Base-by-base conservation (phyloP, 176 grass and related monocot genomes). In the Avena insularis region DNA sequence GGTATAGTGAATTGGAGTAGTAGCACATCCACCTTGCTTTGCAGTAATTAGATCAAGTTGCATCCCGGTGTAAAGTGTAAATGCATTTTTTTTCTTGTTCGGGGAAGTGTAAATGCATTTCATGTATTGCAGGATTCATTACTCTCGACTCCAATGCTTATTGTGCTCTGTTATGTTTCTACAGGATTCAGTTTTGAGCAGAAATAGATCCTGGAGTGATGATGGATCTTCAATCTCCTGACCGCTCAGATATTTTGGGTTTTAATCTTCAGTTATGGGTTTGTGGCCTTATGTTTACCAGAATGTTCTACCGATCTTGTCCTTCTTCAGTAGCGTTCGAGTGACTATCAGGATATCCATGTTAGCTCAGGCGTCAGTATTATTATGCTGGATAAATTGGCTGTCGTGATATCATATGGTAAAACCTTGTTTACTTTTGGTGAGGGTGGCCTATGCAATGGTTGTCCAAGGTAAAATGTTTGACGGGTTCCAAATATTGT, bases 171-270 rank as follows among this genome's bases (percentile, higher is more conserved):
- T 50, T 51, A 0, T 75, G 21, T 75, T 75, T 50, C 11, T 75
- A 16, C 71, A 75, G 71, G 71, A 50, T 75, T 75, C 71, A 29
- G 71, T 9, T 75, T 75, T n/a, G 71, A 75, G 71, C 71, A 75
- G 46, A 75, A 12, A 9, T 6, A 75, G 71, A 75, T 50, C 71
- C 71, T 51, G 71, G 21, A 29, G 13, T 29, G 46, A 51, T 51
- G 71, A 25, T 49, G 20, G n/a, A 75, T 75, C n/a, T 75, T 49
- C 45, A 15, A 1, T 50, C 47, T 50, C 71, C 12, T 27, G 27
- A 27, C 27, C 71, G 23, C 71, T 75, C 51, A 14, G 21, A 13
- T 66, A 33, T 33, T 33, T 12, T 66, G 12, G 48, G 61, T 64
- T 5, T 7, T 38, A 69, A 69, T 14, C 38, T 25, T 5, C 46